phyloP scores from a whole-genome alignment of 2,329 filamentous ascomycete species.

The Aspergillus luchuensis region DNA sequence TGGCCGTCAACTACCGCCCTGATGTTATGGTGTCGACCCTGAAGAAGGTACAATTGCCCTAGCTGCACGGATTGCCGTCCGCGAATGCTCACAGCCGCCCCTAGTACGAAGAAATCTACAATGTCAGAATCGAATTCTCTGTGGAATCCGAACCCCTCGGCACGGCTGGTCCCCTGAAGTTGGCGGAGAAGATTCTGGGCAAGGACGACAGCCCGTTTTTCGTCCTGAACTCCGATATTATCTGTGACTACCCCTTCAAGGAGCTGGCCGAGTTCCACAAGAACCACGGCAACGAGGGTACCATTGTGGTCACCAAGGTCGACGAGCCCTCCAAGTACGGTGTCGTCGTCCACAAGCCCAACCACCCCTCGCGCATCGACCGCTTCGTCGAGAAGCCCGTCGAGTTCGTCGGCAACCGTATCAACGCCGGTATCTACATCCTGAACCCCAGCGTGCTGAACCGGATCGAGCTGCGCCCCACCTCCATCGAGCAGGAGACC shows the following conservation, averaged over 20 bases:
- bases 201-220: slow-evolving; percentile 97
- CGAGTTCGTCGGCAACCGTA: slow-evolving; percentile 97
- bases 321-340: slow-evolving; percentile 99
- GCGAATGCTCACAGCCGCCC: slow-evolving; percentile 1
- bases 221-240: slow-evolving; percentile 97
- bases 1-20: slow-evolving; percentile 97
- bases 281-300: slow-evolving; percentile 89
- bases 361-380: slow-evolving; percentile 88
- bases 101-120: slow-evolving; percentile 86
- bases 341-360: slow-evolving; percentile 96
- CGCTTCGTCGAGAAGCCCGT: slow-evolving; percentile 99
- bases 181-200: slow-evolving; percentile 85
- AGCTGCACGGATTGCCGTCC: not conserved
- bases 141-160: slow-evolving; percentile 94
- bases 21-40: slow-evolving; percentile 96
- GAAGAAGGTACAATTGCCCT: slow-evolving; percentile 67
- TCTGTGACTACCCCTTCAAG: slow-evolving; percentile 95
- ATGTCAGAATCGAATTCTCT: slow-evolving; percentile 95
- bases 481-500: slow-evolving; percentile 97
- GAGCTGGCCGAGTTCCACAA: slow-evolving; percentile 91
- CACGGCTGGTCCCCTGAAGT: slow-evolving; percentile 91
- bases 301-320: slow-evolving; percentile 97
- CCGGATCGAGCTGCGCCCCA: slow-evolving; percentile 93
- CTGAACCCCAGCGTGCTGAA: slow-evolving; percentile 88
- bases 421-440: slow-evolving; percentile 98